Conservation (phyloP, 148 eudicot genomes). For the Talinum fruticosum region DNA sequence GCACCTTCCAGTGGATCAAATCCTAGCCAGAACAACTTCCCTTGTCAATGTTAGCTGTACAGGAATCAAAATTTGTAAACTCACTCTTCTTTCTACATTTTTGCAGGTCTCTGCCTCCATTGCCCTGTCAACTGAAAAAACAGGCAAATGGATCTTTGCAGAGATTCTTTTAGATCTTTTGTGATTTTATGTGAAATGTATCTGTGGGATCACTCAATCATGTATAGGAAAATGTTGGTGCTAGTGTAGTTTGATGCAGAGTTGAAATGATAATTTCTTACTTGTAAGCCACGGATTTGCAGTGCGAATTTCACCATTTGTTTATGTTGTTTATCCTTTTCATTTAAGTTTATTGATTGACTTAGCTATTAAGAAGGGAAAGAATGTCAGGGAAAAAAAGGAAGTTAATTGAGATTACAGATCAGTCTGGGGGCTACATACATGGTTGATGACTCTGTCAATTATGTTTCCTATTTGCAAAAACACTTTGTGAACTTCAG, state of each 20-base stretch:
- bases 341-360: neutral
- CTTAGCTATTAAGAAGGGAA: neutral
- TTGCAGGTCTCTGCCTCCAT: slow-evolving; percentile 24
- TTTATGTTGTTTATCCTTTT: neutral
- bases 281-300: neutral
- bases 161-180: slow-evolving; percentile 6
- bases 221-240: neutral
- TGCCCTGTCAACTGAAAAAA: neutral
- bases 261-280: neutral
- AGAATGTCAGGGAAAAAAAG: neutral
- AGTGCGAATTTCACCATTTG: neutral
- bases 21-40: slow-evolving; percentile 29
- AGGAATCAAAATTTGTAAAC: slow-evolving; percentile 1
- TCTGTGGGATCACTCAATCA: neutral
- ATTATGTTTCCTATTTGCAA: too few species aligned
- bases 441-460: too few species aligned
- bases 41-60: slow-evolving; percentile 25
- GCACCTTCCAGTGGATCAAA: slow-evolving; percentile 16
- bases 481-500: too few species aligned
- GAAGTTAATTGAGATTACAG: neutral
- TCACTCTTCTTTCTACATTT: slow-evolving; percentile 15
- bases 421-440: neutral
- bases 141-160: neutral
- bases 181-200: neutral
- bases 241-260: slow-evolving; percentile 14